Evolutionary conservation across 169 alveolate species (phyloP).

Genomic region (Plasmodium vinckei): DNA sequence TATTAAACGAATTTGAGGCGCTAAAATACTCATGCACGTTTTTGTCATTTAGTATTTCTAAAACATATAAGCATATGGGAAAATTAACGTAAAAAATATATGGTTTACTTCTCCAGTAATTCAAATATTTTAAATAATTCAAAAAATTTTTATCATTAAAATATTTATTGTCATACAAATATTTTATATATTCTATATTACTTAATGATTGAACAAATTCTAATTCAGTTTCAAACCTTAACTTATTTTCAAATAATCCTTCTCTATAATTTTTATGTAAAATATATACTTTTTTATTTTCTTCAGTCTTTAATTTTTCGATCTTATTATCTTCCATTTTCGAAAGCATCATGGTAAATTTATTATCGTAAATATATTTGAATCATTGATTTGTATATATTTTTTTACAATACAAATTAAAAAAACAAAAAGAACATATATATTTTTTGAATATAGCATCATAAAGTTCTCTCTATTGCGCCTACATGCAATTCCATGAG

Average conservation of each 20-base stretch:
- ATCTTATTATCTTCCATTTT: slow-evolving; percentile 53
- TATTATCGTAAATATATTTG: too few relatives aligned
- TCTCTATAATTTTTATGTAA: slow-evolving; percentile 63
- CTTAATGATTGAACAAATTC: slow-evolving; percentile 86
- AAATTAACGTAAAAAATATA: slow-evolving; percentile 80
- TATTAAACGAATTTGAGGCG: slow-evolving; percentile 38
- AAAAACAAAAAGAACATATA: too few relatives aligned
- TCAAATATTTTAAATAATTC: slow-evolving; percentile 81
- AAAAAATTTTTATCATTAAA: slow-evolving; percentile 81
- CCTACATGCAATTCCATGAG: too few relatives aligned
- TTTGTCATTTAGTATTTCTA: slow-evolving; percentile 79
- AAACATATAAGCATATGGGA: slow-evolving; percentile 82
- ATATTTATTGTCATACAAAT: slow-evolving; percentile 78
- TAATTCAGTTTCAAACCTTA: slow-evolving; percentile 83
- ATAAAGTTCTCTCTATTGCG: too few relatives aligned
- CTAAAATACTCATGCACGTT: slow-evolving; percentile 49
- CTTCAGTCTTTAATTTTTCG: slow-evolving; percentile 12
- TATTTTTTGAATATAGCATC: too few relatives aligned
- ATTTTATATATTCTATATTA: slow-evolving; percentile 80
- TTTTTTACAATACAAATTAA: too few relatives aligned
- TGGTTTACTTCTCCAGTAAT: slow-evolving; percentile 81
- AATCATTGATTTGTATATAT: too few relatives aligned
- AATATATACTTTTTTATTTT: slow-evolving; percentile 40
- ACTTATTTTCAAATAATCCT: slow-evolving; percentile 77
- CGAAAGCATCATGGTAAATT: background rate